A percentile compares a stretch with the other conserved stretches of the same genome.
Conservation (phyloP, 2,329 filamentous ascomycete species). For the Fusarium sp. region DNA sequence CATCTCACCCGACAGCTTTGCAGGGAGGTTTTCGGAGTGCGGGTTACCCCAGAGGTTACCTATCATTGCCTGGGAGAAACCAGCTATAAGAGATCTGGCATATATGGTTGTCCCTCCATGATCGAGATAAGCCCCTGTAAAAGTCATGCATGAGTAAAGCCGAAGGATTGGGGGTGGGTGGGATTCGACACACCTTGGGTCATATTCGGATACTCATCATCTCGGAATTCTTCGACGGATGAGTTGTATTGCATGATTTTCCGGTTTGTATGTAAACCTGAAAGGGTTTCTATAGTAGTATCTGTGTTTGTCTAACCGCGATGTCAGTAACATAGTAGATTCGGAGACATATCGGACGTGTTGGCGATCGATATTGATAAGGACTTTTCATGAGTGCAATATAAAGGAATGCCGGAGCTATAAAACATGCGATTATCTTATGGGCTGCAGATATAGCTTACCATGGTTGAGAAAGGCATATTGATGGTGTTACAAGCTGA, state of each 20-base stretch:
- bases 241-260: constrained; percentile 42
- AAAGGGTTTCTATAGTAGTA: constrained; percentile 17
- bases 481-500: not conserved
- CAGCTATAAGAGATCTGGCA: constrained; percentile 66
- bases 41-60: constrained; percentile 73
- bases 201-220: constrained; percentile 46
- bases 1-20: constrained; percentile 65
- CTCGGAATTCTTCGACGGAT: constrained; percentile 40
- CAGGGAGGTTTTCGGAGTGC: constrained; percentile 71
- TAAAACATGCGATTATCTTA: not conserved
- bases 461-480: constrained; percentile 32
- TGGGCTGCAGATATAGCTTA: constrained; percentile 20
- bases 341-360: not conserved
- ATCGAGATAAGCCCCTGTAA: constrained; percentile 62
- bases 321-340: not conserved
- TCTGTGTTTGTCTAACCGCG: constrained; percentile 20
- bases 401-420: not conserved
- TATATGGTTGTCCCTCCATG: constrained; percentile 69
- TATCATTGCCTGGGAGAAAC: constrained; percentile 66
- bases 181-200: constrained; percentile 35
- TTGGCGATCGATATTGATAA: not conserved
- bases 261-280: constrained; percentile 9
- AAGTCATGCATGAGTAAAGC: constrained; percentile 10
- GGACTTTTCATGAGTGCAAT: not conserved
- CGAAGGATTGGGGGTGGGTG: not conserved